Base-by-base conservation (phyloP, 2,329 filamentous ascomycete species). In the Spiromastix sp. region DNA sequence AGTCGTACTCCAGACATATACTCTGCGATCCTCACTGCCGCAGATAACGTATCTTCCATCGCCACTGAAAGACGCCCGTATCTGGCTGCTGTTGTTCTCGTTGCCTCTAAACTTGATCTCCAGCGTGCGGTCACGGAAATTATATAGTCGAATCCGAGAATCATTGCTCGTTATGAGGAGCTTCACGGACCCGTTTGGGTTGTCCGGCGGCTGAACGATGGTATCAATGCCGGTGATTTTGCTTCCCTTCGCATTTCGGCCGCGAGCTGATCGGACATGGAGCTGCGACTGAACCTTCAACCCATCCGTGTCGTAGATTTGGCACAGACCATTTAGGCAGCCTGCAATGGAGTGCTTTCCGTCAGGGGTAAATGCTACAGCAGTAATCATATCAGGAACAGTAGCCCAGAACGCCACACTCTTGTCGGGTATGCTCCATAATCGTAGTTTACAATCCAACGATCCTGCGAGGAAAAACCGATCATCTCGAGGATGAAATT, bases 341-440 rank as follows among this genome's bases (percentile, higher is more conserved):
- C 91, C 91, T 5, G 87, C 89, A 42, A 98, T 93, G 5, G 84
- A 81, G 22, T 79, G 81, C 52, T 81, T 89, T 1, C 91, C 91
- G 51, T 96, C 87, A 0, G 91, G 91, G 0, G 86, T 85, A 50
- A 98, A 98, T 0, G 84, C 79, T 0, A 96, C 89, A 1, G 91
- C 85, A 0, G 91, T 98, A 42, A 96, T 86, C 57, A 96, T 81
- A 47, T 95, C 87, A 0, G 81, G 76, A 0, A 87, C 66, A 28
- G 81, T 75, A 6, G 72, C 79, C 44, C 79, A 80, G 53, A 78
- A 96, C 0, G 87, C 87, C 18, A 96, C 83, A n/a, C 72, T 77
- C 56, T 93, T 95, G 57, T 98, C 91, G 0, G 91, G 87, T 30
- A 98, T 98, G 52, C 86, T 95, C 91, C 91, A 98, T 2, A 98